Evolutionary conservation across 139 green algal species (phyloP), one percentile per base, ranked within the genome.

Genomic region (Tetraselmis chui): DNA sequence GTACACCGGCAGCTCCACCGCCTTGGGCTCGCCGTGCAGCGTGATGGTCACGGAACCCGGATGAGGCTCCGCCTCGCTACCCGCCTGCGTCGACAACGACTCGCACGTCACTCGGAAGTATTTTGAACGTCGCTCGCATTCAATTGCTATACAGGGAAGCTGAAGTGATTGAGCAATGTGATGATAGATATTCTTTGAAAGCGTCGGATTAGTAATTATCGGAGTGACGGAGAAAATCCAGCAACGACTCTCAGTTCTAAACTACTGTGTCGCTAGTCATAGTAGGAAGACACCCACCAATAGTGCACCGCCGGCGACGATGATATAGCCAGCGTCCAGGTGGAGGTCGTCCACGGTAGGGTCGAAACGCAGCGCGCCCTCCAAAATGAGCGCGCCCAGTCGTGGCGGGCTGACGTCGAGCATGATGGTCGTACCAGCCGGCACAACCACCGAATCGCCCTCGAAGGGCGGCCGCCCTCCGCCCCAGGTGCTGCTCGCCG

Each of bases 1-100:
- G 77, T 87, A 87, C 27, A 83, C 24, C 18, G 84, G 84, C 59
- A 87, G 76, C 80, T 87, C 80, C 32, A 27, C 30, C 1, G 82
- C 32, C 1, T 58, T 28, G 28, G 74, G 79, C 1, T 78, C 22
- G 25, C 84, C 80, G 84, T 85, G 80, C 80, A 87, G 59, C 32
- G 84, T 87, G 28, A 87, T 84, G 27, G 28, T 79, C n/a, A 80
- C 80, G 1, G 76, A 31, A 26, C 67, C 29, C 18, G 26, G 2
- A 59, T 80, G 84, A 2, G 84, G 84, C 25, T 76, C 76, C 23
- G 80, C 76, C 76, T 85, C 76, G 2, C 80, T 83, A 23, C 84
- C 84, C 1, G 84, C 59, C 26, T 26, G 23, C 23, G 11, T n/a
- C n/a, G n/a, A n/a, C n/a, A n/a, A n/a, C n/a, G n/a, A n/a, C n/a